Evolutionary conservation across 768 basidiomycete species (phyloP).

Genomic region (Pulveroboletus sp.): DNA sequence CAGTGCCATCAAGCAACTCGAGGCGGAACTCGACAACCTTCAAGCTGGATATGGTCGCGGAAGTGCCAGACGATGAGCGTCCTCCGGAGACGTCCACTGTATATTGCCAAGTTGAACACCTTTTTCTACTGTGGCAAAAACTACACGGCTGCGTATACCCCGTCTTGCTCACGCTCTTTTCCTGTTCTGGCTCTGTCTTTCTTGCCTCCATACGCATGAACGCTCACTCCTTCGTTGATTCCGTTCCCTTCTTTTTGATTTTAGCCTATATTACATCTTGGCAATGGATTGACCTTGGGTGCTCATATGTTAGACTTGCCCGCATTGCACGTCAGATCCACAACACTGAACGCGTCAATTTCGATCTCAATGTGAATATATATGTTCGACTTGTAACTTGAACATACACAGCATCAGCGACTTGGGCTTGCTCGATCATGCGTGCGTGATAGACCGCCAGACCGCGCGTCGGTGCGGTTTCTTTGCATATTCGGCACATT

Average conservation of each 20-base stretch:
- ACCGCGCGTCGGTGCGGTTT: too few relatives aligned
- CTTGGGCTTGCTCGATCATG: too few relatives aligned
- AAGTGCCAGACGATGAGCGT: slow-evolving; percentile 31
- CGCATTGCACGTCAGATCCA: too few relatives aligned
- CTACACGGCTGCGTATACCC: slow-evolving; percentile 30
- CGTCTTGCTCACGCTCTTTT: slow-evolving; percentile 18
- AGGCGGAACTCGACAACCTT: slow-evolving; percentile 86
- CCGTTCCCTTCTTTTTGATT: slow-evolving; percentile 8
- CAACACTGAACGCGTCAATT: too few relatives aligned
- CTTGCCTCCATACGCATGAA: slow-evolving; percentile 6
- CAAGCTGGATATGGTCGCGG: slow-evolving; percentile 84
- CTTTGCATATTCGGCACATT: too few relatives aligned
- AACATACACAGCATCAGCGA: too few relatives aligned
- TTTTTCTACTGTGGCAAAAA: slow-evolving; percentile 6
- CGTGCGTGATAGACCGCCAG: too few relatives aligned
- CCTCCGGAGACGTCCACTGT: not conserved
- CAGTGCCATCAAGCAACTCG: slow-evolving; percentile 87
- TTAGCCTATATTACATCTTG: slow-evolving; percentile 15
- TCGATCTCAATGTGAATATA: too few relatives aligned
- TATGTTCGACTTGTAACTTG: too few relatives aligned
- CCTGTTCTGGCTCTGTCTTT: slow-evolving; percentile 6
- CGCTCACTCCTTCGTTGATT: slow-evolving; percentile 26
- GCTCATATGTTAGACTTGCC: too few relatives aligned
- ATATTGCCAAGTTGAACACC: slow-evolving; percentile 5
- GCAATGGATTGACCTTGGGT: slow-evolving; percentile 7